Percentiles rank a stretch among this genome's conserved stretches.
phyloP scores from a whole-genome alignment of 768 basidiomycete genomes.

The Cyclocybe aegerita region DNA sequence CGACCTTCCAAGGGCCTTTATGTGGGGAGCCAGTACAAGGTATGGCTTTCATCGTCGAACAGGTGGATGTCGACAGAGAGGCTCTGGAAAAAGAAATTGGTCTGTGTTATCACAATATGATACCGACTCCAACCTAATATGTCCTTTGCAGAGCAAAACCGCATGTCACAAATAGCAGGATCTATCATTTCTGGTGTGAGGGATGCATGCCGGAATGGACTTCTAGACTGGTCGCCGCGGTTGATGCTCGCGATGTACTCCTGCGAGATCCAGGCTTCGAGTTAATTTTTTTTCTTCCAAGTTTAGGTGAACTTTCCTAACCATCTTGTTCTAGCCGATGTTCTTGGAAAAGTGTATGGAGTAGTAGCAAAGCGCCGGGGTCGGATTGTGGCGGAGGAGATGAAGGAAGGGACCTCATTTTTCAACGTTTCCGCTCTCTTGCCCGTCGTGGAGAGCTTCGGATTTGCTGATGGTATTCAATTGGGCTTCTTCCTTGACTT shows the following conservation, averaged over 20 bases:
- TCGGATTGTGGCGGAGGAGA: slow-evolving; percentile 92
- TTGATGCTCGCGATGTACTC: slow-evolving; percentile 98
- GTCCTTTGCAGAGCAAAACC: slow-evolving; percentile 61
- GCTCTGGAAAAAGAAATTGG: slow-evolving; percentile 67
- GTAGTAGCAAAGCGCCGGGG: slow-evolving; percentile 92
- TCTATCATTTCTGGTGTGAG: slow-evolving; percentile 86
- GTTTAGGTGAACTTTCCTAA: slow-evolving; percentile 11
- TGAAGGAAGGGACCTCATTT: slow-evolving; percentile 97
- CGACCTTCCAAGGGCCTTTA: slow-evolving; percentile 90
- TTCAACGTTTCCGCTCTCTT: slow-evolving; percentile 89
- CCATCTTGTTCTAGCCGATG: slow-evolving; percentile 64
- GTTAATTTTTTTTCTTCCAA: slow-evolving; percentile 46
- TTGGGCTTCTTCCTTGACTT: background rate
- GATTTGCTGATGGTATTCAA: slow-evolving; percentile 87
- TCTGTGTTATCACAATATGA: slow-evolving; percentile 26
- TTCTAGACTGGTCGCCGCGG: slow-evolving; percentile 97
- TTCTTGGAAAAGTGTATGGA: slow-evolving; percentile 95
- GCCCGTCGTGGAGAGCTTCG: slow-evolving; percentile 97
- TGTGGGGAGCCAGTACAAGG: slow-evolving; percentile 96
- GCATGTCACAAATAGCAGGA: slow-evolving; percentile 83
- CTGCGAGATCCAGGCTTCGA: slow-evolving; percentile 97
- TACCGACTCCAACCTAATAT: background rate
- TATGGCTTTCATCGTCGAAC: slow-evolving; percentile 87
- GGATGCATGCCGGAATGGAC: slow-evolving; percentile 86
- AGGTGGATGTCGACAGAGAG: slow-evolving; percentile 59